Base-by-base conservation (phyloP, 2,329 filamentous ascomycete species). In the Septoria linicola region DNA sequence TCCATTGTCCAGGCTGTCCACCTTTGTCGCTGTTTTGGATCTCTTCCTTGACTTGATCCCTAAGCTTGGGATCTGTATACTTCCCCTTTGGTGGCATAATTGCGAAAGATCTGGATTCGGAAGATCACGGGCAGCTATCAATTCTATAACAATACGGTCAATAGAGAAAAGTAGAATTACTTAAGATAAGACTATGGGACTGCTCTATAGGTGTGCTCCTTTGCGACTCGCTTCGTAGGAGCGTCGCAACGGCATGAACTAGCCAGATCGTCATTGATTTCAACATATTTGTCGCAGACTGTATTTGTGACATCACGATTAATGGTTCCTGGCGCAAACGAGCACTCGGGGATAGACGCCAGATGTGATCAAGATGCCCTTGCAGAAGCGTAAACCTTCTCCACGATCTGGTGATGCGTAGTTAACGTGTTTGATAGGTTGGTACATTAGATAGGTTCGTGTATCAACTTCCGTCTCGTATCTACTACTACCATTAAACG, bases 1-100 rank as follows among this genome's bases (percentile, higher is more conserved):
- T 74, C 74, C 74, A 76, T 67, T 77, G 73, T 2, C 74, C 73
- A 11, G 74, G 73, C 27, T 70, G 70, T 8, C 74, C 74, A 31
- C 74, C 75, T 54, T 77, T 77, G 54, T 75, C 73, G 36, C 69
- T 56, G 3, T 69, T 56, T 39, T 76, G 68, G 39, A 77, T 68
- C 54, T 76, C 73, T 47, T 76, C 66, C 60, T 77, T 76, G 53
- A 76, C 65, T 54, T 76, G 58, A 37, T 76, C 70, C 17, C 73
- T 68, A 10, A 76, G 68, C 47, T 76, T 60, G 1, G 74, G 74
- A 49, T 76, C 71, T 32, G 69, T 74, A 56, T 76, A 76, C 43
- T 76, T 77, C 51, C 75, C 72, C 52, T 72, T 73, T 3, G 72
- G 66, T 37, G 73, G 68, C 74, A 76, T 77, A 14, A 8, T 53